Conservation (phyloP, 2,329 filamentous ascomycete genomes). For the Colletotrichum spinosum region DNA sequence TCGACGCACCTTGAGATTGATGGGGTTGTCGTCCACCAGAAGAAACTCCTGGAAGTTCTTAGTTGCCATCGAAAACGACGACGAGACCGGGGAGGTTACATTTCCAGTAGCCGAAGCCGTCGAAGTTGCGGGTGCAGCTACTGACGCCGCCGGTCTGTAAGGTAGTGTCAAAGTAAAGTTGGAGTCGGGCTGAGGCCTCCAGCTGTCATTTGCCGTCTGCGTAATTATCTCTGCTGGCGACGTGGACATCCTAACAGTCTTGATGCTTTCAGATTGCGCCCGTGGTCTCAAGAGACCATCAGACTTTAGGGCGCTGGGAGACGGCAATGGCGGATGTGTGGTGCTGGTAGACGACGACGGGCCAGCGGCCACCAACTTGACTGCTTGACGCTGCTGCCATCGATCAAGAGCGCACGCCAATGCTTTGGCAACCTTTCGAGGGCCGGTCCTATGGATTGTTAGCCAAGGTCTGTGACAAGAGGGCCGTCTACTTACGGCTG, state of each 20-base stretch:
- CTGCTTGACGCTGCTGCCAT: slow-evolving; percentile 30
- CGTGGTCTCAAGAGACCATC: slow-evolving; percentile 7
- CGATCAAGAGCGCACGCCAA: slow-evolving; percentile 33
- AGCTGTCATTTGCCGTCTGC: slow-evolving; percentile 12
- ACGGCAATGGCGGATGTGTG: slow-evolving; percentile 1
- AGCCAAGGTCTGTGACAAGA: background rate
- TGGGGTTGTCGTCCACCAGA: slow-evolving; percentile 50
- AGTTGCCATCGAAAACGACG: background rate
- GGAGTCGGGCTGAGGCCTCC: slow-evolving; percentile 13
- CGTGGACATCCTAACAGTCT: slow-evolving; percentile 9
- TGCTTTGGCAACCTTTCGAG: slow-evolving; percentile 40
- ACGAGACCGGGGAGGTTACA: background rate
- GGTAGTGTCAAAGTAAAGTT: slow-evolving; percentile 32
- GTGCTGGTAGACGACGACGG: slow-evolving; percentile 1
- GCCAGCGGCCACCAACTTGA: slow-evolving; percentile 7
- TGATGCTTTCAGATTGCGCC: slow-evolving; percentile 31
- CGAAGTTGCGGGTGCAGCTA: background rate
- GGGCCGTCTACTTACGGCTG: slow-evolving; percentile 38
- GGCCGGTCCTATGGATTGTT: slow-evolving; percentile 26
- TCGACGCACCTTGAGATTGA: slow-evolving; percentile 45
- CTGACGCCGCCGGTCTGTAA: slow-evolving; percentile 18
- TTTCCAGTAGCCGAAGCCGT: slow-evolving; percentile 6
- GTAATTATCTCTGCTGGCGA: slow-evolving; percentile 2
- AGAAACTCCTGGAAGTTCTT: slow-evolving; percentile 40
- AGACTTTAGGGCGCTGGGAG: background rate